Evolutionary conservation across 345 rosid genomes (phyloP), one percentile per base, ranked within the genome.

Genomic region (Erysimum cheiranthoides): DNA sequence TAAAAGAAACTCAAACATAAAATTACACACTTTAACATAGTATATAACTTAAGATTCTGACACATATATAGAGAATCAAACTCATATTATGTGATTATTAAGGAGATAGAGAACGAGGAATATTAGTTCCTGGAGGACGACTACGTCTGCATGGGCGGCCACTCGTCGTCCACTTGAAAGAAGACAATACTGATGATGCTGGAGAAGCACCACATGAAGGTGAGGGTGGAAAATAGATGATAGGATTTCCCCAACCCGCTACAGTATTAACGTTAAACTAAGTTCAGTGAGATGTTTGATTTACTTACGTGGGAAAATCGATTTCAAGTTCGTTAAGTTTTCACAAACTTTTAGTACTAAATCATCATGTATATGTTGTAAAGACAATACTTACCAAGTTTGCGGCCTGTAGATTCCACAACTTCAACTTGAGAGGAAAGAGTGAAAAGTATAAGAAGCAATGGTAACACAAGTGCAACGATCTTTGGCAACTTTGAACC

Each of bases 401-500:
- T 74, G 10, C 68, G 73, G 12, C 68, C 17, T 11, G 53, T 67
- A 58, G 73, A 36, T 30, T 75, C 73, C 10, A 75, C 68, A 4
- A 68, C 18, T 38, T 10, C 8, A 31, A 52, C 17, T 49, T 75
- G 68, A 49, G 61, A 49, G 28, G 68, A 59, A 39, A 68, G 16
- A 10, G 34, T 58, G 45, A 58, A 39, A 17, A 74, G 10, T 16
- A 65, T 8, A 56, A 66, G 54, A 25, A 73, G 71, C 3, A 73
- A 28, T 17, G 71, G 61, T 25, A 64, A 21, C 28, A 73, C 11
- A 34, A 56, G 2, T 25, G 27, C 30, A 27, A 5, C 58, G n/a
- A 57, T n/a, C 7, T 27, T 63, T 73, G 28, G 16, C 1, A 34
- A 45, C 30, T 31, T 46, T 4, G 4, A 25, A 52, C 42, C 61